Conservation (phyloP, 768 basidiomycete species). For the Leccinum incarnatum region DNA sequence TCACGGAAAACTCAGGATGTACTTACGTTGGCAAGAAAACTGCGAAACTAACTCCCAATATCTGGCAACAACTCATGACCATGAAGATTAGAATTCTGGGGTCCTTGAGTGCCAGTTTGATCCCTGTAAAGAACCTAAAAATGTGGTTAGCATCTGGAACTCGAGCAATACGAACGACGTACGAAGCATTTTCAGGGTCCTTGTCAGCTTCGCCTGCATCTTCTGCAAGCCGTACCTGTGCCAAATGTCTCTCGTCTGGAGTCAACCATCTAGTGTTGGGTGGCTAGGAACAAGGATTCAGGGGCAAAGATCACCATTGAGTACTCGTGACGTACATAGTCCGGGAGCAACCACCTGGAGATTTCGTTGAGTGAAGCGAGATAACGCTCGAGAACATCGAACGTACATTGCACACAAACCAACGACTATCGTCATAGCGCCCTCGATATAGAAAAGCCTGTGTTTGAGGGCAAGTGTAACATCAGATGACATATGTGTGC, state of each 20-base stretch:
- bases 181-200: slow-evolving; percentile 58
- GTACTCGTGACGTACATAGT: slow-evolving; percentile 44
- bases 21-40: slow-evolving; percentile 57
- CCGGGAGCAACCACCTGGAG: slow-evolving; percentile 55
- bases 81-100: slow-evolving; percentile 53
- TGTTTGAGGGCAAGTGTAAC: neutral
- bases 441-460: neutral
- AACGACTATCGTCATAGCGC: neutral
- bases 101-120: slow-evolving; percentile 56
- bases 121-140: slow-evolving; percentile 18
- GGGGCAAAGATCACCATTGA: neutral
- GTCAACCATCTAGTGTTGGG: slow-evolving; percentile 62
- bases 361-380: neutral
- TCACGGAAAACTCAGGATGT: neutral
- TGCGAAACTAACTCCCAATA: slow-evolving; percentile 58
- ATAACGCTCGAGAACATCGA: neutral
- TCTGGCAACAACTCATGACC: slow-evolving; percentile 50
- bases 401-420: neutral
- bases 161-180: slow-evolving; percentile 19
- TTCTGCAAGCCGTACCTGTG: slow-evolving; percentile 63
- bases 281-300: slow-evolving; percentile 37
- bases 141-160: neutral
- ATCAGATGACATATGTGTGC: neutral
- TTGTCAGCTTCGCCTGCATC: slow-evolving; percentile 67
- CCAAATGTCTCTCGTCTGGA: slow-evolving; percentile 50